Conservation (phyloP, 129 eudicot species). For the Artemisia argyi region DNA sequence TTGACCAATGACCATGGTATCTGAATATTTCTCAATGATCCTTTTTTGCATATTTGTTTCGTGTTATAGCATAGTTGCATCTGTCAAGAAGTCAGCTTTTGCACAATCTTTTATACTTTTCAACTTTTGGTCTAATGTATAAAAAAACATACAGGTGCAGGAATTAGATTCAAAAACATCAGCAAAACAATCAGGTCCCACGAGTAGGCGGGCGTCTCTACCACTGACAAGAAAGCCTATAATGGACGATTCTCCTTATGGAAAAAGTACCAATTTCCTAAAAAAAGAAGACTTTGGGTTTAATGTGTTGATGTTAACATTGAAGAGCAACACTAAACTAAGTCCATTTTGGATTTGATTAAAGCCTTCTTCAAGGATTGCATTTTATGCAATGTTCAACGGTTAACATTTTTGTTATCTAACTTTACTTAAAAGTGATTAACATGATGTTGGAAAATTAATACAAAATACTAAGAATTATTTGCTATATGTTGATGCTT, state of each 20-base stretch:
- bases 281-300: too few relatives aligned
- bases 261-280: slow-evolving; percentile 43
- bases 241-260: slow-evolving; percentile 33
- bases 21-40: not conserved
- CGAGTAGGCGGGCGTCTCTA: slow-evolving; percentile 76
- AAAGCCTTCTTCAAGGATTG: too few relatives aligned
- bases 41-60: not conserved
- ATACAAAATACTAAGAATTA: not conserved
- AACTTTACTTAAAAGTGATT: too few relatives aligned
- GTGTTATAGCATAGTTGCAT: not conserved
- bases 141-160: slow-evolving; percentile 35
- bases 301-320: too few relatives aligned
- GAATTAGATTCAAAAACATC: slow-evolving; percentile 48
- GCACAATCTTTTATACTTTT: not conserved
- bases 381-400: too few relatives aligned
- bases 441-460: too few relatives aligned
- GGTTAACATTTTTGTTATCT: too few relatives aligned
- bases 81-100: slow-evolving; percentile 1
- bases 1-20: not conserved
- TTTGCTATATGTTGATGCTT: slow-evolving; percentile 29
- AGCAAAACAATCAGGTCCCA: slow-evolving; percentile 50
- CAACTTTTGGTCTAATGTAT: slow-evolving; percentile 9
- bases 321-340: too few relatives aligned
- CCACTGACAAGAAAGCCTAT: slow-evolving; percentile 48
- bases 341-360: too few relatives aligned